Base-by-base conservation (phyloP, 139 green algal species). In the Eudorina sp. region DNA sequence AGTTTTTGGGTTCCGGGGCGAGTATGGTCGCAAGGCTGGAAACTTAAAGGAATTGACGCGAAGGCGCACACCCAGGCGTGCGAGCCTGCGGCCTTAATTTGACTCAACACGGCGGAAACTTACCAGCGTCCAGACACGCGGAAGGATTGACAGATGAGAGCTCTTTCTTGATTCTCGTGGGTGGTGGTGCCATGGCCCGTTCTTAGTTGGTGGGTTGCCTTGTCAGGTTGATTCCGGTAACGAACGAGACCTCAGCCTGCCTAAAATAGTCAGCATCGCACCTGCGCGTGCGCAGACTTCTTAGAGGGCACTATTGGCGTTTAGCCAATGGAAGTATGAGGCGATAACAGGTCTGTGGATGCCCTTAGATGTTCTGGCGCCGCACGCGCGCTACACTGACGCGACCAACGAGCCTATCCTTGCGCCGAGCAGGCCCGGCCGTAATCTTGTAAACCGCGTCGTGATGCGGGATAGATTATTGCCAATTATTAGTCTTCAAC, bases 1-100 rank as follows among this genome's bases (percentile, higher is more conserved):
- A n/a, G n/a, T n/a, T n/a, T n/a, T n/a, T n/a, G n/a, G n/a, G n/a
- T n/a, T n/a, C n/a, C n/a, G n/a, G n/a, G n/a, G n/a, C n/a, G 94
- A 94, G 92, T 90, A 89, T 94, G 25, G 66, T 74, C 31, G 66
- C 66, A 31, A 74, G 66, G 94, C 97, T 97, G n/a, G n/a, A n/a
- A n/a, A 98, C 96, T 98, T 98, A 97, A 95, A 98, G 96, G 97
- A 98, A 98, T 98, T 97, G 98, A 98, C n/a, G n/a, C n/a, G n/a
- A 95, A 98, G 96, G 98, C 96, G 98, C 98, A 96, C 98, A 98
- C 97, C 95, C 95, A 98, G 92, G 95, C 95, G 84, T 95, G 94
- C 93, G 95, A 95, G 95, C 92, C 97, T 95, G 98, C 97, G 97
- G 98, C 94, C 96, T 98, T 97, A 98, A 95, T 96, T 98, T 98